A percentile compares a stretch with the other conserved stretches of the same genome.
These are phyloP conservation scores for Mycosphaerelloides madeirae DNA, from an alignment of 2,329 filamentous ascomycete genomes.

Conservation along the genomic window DNA sequence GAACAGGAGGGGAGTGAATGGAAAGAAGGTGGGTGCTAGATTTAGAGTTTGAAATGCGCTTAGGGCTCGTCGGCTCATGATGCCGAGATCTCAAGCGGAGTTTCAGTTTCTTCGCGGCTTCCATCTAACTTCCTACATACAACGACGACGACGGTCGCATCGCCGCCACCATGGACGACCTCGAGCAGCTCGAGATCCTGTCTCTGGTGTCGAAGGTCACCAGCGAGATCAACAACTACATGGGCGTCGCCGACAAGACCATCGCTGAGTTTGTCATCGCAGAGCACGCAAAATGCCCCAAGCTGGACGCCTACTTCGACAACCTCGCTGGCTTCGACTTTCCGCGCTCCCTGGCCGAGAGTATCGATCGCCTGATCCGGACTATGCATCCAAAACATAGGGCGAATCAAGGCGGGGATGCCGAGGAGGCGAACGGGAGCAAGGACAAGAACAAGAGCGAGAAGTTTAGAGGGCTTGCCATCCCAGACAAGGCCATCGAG, in stretches of 20 bases:
- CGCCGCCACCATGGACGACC: constrained; percentile 69
- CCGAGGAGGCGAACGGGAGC: constrained; percentile 22
- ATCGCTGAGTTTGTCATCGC: constrained; percentile 95
- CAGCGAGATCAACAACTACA: constrained; percentile 88
- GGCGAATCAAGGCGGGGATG: constrained; percentile 42
- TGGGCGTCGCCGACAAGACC: constrained; percentile 88
- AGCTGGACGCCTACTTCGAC: constrained; percentile 67
- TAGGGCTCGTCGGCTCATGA: too few relatives aligned
- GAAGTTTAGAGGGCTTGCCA: constrained; percentile 83
- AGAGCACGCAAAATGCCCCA: constrained; percentile 71
- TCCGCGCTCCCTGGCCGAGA: constrained; percentile 80
- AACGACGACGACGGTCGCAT: too few relatives aligned
- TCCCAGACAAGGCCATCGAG: constrained; percentile 67
- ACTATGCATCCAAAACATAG: constrained; percentile 92
- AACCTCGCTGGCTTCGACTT: constrained; percentile 75
- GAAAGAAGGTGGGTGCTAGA: too few relatives aligned
- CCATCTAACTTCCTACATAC: too few relatives aligned
- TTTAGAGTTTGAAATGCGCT: too few relatives aligned
- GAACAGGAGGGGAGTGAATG: too few relatives aligned
- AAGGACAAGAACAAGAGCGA: constrained; percentile 63
- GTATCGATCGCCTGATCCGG: constrained; percentile 79
- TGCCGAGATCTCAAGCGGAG: too few relatives aligned
- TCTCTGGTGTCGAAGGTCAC: constrained; percentile 93
- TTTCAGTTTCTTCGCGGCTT: too few relatives aligned
- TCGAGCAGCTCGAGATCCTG: constrained; percentile 84